Base-by-base conservation (phyloP, 345 rosid genomes). In the Balakata baccata region DNA sequence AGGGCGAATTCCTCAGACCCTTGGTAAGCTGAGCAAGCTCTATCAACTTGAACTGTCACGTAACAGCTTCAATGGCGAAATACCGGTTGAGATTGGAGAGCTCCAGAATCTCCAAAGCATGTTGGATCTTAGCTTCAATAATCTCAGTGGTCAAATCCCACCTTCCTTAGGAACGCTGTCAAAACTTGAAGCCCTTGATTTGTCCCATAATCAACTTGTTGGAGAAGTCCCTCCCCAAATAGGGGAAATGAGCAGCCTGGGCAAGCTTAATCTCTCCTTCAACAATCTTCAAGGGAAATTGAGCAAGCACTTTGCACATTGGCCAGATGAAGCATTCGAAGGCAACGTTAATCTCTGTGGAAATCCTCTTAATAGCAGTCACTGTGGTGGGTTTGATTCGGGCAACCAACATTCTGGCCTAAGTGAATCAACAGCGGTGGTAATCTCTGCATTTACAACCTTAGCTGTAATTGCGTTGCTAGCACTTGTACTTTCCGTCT, bases 321-420 rank as follows among this genome's bases (percentile, higher is more conserved):
- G 98, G 98, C 92, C 96, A n/a, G 87, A 86, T 16, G 86, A 86
- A 22, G 77, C 88, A 11, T 95, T 95, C 70, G 52, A 75, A 75
- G 97, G 96, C 41, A 95, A 95, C 78, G 50, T 69, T 56, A 80
- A 56, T 49, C 98, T 95, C 11, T 95, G 99, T 43, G 96, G 99
- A 61, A 83, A 81, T 71, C 96, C 98, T 39, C 90, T 92, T 70
- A 78, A 58, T 54, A 54, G 8, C 10, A 54, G 10, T 72, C 66
- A 46, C 41, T 89, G 99, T 80, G 63, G 68, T 14, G 71, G 43
- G 64, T 51, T 12, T 18, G 73, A 18, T 49, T 63, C 82, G 3
- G 17, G 74, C 65, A 80, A 81, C 25, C 84, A 49, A 61, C 84
- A 50, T 37, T 66, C 87, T 6, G 77, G 81, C 70, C 80, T 92